Evolutionary conservation across 2,329 filamentous ascomycete species (phyloP).

Genomic region (Magnaporthiopsis poae): DNA sequence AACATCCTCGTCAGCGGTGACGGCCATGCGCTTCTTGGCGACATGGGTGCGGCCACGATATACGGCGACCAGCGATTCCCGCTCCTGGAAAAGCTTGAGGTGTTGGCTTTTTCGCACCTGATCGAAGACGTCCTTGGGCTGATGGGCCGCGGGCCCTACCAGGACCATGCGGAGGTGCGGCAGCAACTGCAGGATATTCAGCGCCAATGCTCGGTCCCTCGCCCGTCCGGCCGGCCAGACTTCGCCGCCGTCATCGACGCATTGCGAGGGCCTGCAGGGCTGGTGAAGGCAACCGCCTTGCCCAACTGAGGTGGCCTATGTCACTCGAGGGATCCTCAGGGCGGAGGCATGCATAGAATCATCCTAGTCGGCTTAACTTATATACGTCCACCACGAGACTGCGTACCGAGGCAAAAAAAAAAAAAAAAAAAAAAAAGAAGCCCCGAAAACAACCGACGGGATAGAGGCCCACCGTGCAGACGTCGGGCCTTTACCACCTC

Average conservation of each 20-base stretch:
- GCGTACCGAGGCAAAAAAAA: not conserved
- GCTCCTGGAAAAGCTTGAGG: conserved; percentile 32
- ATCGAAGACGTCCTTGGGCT: conserved; percentile 34
- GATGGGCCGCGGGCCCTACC: conserved; percentile 12
- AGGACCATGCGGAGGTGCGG: conserved; percentile 9
- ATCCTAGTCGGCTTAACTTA: not conserved
- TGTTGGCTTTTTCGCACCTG: conserved; percentile 37
- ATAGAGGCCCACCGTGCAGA: not conserved
- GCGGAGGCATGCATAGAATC: not conserved
- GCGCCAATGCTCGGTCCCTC: conserved; percentile 18
- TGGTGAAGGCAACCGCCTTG: conserved; percentile 17
- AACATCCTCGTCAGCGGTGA: conserved; percentile 32
- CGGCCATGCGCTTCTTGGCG: conserved; percentile 35
- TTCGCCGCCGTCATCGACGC: conserved; percentile 22
- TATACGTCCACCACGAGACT: not conserved
- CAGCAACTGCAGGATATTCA: conserved; percentile 20
- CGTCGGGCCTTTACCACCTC: not conserved
- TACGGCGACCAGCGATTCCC: conserved; percentile 21
- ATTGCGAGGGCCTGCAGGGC: conserved; percentile 15
- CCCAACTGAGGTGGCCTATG: conserved; percentile 10
- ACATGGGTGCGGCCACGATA: conserved; percentile 38
- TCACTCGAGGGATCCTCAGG: not conserved
- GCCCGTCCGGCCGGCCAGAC: conserved; percentile 21
- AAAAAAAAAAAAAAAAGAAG: too few species aligned
- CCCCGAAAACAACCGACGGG: too few species aligned